These are phyloP conservation scores for Entoloma clypeatum DNA, from an alignment of 1,284 basidiomycete species.

Conservation along the genomic window DNA sequence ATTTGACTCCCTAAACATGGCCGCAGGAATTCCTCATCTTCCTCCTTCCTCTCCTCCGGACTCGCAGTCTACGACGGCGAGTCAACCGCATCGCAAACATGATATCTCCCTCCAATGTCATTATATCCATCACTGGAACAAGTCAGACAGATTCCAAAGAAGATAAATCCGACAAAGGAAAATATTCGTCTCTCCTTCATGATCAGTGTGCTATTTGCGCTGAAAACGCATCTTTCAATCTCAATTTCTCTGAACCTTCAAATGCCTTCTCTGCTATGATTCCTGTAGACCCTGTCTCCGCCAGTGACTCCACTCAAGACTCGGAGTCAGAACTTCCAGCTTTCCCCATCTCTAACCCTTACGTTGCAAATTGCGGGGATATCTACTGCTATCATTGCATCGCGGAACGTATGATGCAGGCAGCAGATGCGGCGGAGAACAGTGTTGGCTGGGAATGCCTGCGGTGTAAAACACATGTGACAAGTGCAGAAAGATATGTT, in stretches of 20 bases:
- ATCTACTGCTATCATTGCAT: conserved; percentile 88
- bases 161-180: conserved; percentile 39
- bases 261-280: conserved; percentile 45
- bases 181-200: conserved; percentile 57
- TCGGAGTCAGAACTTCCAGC: conserved; percentile 43
- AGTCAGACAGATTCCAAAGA: background rate
- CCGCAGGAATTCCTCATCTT: conserved; percentile 92
- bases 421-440: conserved; percentile 59
- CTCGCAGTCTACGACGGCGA: conserved; percentile 59
- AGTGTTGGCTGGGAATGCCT: conserved; percentile 75
- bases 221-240: conserved; percentile 62
- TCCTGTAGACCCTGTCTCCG: conserved; percentile 11
- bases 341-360: conserved; percentile 68
- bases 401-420: conserved; percentile 72
- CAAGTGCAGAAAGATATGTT: conserved; percentile 47
- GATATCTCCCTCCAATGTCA: conserved; percentile 32
- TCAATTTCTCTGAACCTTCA: conserved; percentile 51
- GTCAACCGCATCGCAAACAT: conserved; percentile 42
- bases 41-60: conserved; percentile 80
- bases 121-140: conserved; percentile 20
- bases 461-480: conserved; percentile 64
- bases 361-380: conserved; percentile 75
- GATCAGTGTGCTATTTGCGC: conserved; percentile 80
- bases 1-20: conserved; percentile 1
- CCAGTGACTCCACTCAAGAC: conserved; percentile 18